These are phyloP conservation scores for Sordaria brevicollis DNA, from an alignment of 495 filamentous ascomycete genomes.

Conservation along the genomic window DNA sequence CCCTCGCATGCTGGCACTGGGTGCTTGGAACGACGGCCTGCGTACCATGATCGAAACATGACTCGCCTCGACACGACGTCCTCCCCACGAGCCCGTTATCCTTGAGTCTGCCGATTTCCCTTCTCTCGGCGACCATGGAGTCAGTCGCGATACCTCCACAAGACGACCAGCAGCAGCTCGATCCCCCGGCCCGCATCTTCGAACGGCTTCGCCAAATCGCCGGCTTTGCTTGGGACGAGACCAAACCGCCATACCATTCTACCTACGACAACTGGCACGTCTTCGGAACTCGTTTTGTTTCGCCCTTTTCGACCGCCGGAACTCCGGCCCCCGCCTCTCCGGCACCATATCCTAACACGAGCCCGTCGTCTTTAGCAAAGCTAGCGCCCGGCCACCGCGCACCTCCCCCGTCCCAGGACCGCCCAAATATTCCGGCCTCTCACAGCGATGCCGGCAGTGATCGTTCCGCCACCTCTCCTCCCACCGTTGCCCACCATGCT, in stretches of 20 bases:
- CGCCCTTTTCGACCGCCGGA: slow-evolving; percentile 25
- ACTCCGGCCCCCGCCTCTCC: slow-evolving; percentile 16
- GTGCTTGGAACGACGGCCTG: slow-evolving; percentile 5
- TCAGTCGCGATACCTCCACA: slow-evolving; percentile 30
- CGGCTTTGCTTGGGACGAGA: slow-evolving; percentile 69
- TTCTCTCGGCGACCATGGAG: slow-evolving; percentile 33
- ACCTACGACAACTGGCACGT: slow-evolving; percentile 67
- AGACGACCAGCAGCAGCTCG: slow-evolving; percentile 50
- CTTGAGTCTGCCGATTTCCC: slow-evolving; percentile 10
- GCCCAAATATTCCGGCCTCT: slow-evolving; percentile 12
- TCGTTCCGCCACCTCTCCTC: slow-evolving; percentile 24
- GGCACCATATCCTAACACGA: slow-evolving; percentile 12
- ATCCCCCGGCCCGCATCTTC: slow-evolving; percentile 59
- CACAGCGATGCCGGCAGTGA: slow-evolving; percentile 31
- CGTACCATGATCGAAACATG: slow-evolving; percentile 24
- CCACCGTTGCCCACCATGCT: slow-evolving; percentile 10
- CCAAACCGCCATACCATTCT: slow-evolving; percentile 62
- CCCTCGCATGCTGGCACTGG: slow-evolving; percentile 8
- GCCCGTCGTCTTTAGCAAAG: slow-evolving; percentile 20
- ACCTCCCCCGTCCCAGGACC: slow-evolving; percentile 28
- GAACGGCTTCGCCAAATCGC: slow-evolving; percentile 62
- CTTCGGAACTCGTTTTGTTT: slow-evolving; percentile 37
- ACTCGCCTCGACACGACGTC: slow-evolving; percentile 23
- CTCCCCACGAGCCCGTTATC: slow-evolving; percentile 17
- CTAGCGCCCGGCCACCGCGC: slow-evolving; percentile 18